Conservation (phyloP, 768 basidiomycete genomes). For the Pisolithus albus region DNA sequence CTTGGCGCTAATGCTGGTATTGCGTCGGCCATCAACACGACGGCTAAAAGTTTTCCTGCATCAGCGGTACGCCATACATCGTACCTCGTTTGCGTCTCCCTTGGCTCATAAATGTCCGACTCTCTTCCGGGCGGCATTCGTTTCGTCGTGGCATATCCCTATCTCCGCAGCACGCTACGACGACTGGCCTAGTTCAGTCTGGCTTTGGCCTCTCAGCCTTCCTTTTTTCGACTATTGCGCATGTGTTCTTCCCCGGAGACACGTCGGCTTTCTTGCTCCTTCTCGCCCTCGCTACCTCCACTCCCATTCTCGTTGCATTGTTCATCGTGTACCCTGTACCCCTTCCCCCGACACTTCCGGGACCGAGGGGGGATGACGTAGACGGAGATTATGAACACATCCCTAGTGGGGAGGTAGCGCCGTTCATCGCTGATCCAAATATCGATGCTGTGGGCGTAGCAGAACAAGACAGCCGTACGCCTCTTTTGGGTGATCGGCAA, state of each 20-base stretch:
- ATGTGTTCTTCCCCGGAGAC: slow-evolving; percentile 65
- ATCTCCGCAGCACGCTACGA: slow-evolving; percentile 54
- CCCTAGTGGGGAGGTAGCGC: background rate
- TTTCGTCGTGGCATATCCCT: background rate
- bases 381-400: background rate
- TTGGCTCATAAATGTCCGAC: background rate
- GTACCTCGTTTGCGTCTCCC: background rate
- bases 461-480: background rate
- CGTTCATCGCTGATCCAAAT: background rate
- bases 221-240: slow-evolving; percentile 74
- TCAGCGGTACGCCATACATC: slow-evolving; percentile 42
- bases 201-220: slow-evolving; percentile 92
- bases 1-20: slow-evolving; percentile 70
- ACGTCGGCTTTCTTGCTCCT: slow-evolving; percentile 71
- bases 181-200: slow-evolving; percentile 75
- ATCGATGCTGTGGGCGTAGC: background rate
- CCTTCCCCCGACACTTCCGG: background rate
- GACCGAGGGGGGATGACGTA: background rate
- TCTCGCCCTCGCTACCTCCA: slow-evolving; percentile 69
- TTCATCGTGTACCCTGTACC: slow-evolving; percentile 41
- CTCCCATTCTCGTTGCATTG: slow-evolving; percentile 75
- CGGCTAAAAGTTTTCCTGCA: slow-evolving; percentile 79
- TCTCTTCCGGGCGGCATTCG: background rate
- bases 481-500: background rate
- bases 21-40: slow-evolving; percentile 65